Percentiles rank a stretch among this genome's conserved stretches.
Conservation (phyloP, 768 basidiomycete genomes). For the Cantharellus cinnabarinus region DNA sequence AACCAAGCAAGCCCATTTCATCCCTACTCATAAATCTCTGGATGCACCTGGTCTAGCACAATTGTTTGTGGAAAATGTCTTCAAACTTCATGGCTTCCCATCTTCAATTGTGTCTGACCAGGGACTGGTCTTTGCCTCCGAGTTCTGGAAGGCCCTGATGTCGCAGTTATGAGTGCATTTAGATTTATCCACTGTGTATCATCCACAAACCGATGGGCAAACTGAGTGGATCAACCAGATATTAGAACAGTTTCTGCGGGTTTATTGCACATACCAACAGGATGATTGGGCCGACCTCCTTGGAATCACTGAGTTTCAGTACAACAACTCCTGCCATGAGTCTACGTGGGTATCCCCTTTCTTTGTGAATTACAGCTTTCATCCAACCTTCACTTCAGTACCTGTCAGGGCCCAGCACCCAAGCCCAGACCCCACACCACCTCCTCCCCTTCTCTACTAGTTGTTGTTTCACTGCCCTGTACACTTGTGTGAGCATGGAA, state of each 20-base stretch:
- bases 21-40: neutral
- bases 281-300: neutral
- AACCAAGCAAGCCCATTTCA: slow-evolving; percentile 1
- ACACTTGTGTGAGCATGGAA: too few relatives aligned
- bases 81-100: neutral
- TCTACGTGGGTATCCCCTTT: too few relatives aligned
- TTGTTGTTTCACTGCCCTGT: too few relatives aligned
- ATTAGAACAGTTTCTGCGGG: slow-evolving; percentile 2
- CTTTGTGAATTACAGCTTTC: too few relatives aligned
- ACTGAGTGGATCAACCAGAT: slow-evolving; percentile 3
- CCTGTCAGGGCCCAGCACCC: too few relatives aligned
- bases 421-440: too few relatives aligned
- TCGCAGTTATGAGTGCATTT: slow-evolving; percentile 14
- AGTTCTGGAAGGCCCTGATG: slow-evolving; percentile 15
- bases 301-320: neutral
- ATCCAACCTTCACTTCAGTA: too few relatives aligned
- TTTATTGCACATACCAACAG: neutral
- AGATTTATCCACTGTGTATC: slow-evolving; percentile 17
- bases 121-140: slow-evolving; percentile 14
- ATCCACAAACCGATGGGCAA: slow-evolving; percentile 5
- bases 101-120: slow-evolving; percentile 10
- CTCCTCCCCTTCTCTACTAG: too few relatives aligned
- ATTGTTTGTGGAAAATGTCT: neutral
- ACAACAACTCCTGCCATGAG: too few relatives aligned
- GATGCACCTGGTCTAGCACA: neutral